Evolutionary conservation across 768 basidiomycete genomes (phyloP).

Genomic region (Phaeolepiota aurea): DNA sequence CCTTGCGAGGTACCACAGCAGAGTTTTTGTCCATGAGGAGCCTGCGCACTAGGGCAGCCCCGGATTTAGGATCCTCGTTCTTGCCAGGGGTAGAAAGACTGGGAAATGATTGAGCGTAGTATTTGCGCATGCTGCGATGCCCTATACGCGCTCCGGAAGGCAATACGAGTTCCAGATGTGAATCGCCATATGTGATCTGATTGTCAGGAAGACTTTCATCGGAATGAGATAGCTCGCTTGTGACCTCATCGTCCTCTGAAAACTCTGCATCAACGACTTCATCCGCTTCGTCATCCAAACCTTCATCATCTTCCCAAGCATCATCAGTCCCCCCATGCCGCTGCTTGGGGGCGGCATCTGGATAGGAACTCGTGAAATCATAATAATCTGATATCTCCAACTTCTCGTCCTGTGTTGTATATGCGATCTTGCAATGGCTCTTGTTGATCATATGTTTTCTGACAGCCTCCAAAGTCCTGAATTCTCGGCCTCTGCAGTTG

Average conservation of each 20-base stretch:
- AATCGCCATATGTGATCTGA: slow-evolving; percentile 71
- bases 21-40: slow-evolving; percentile 78
- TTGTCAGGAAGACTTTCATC: slow-evolving; percentile 36
- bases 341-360: slow-evolving; percentile 27
- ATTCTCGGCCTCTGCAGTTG: slow-evolving; percentile 74
- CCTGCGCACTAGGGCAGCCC: slow-evolving; percentile 67
- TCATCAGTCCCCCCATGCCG: slow-evolving; percentile 16
- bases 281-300: slow-evolving; percentile 35
- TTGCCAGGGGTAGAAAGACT: slow-evolving; percentile 28
- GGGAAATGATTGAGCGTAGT: slow-evolving; percentile 79
- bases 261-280: slow-evolving; percentile 31
- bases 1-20: slow-evolving; percentile 75
- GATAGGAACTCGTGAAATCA: slow-evolving; percentile 82
- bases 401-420: slow-evolving; percentile 71
- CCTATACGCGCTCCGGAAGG: slow-evolving; percentile 91
- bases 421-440: slow-evolving; percentile 92
- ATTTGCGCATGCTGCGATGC: slow-evolving; percentile 78
- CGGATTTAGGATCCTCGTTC: slow-evolving; percentile 60
- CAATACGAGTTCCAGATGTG: slow-evolving; percentile 80
- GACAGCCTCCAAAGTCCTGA: slow-evolving; percentile 78
- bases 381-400: slow-evolving; percentile 91
- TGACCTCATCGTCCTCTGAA: slow-evolving; percentile 12
- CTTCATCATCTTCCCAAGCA: slow-evolving; percentile 32
- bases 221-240: slow-evolving; percentile 21
- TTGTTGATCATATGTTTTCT: slow-evolving; percentile 96